Evolutionary conservation across 805 yeast species (phyloP).

Genomic region (Zygosaccharomyces rouxii): DNA sequence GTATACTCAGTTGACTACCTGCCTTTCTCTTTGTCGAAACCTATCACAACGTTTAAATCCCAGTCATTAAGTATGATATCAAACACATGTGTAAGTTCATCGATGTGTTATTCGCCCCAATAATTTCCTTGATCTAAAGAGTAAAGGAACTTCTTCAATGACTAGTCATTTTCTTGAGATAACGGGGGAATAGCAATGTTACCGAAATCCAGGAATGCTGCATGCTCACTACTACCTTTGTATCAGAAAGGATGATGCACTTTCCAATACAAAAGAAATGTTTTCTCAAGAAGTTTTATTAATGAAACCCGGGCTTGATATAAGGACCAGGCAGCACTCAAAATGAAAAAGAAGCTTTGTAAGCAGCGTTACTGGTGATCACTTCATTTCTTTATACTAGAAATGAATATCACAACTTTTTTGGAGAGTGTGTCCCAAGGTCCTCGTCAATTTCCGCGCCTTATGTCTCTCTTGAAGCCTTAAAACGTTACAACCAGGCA

Average conservation of each 20-base stretch:
- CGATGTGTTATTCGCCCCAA: constrained; percentile 53
- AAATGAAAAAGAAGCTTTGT: neutral
- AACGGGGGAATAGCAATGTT: constrained; percentile 54
- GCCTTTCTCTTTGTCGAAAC: constrained; percentile 46
- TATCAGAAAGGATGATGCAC: neutral
- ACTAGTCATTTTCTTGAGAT: no score
- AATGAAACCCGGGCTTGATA: neutral
- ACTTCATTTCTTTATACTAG: neutral
- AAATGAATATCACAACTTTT: neutral
- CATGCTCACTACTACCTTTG: constrained; percentile 21
- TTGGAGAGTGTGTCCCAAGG: neutral
- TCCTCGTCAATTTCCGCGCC: neutral
- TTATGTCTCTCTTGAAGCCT: neutral
- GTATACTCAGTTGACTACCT: constrained; percentile 16
- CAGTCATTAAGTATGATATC: constrained; percentile 45
- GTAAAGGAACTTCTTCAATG: constrained; percentile 37
- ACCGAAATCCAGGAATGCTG: constrained; percentile 72
- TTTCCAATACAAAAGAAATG: neutral
- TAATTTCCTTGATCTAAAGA: constrained; percentile 71
- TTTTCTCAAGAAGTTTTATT: neutral
- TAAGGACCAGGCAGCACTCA: neutral
- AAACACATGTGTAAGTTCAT: constrained; percentile 38
- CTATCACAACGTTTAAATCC: constrained; percentile 61
- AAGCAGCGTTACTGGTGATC: constrained; percentile 1
- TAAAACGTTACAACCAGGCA: neutral